Conservation (phyloP, 2,329 filamentous ascomycete species). For the Cladosporium sp. region DNA sequence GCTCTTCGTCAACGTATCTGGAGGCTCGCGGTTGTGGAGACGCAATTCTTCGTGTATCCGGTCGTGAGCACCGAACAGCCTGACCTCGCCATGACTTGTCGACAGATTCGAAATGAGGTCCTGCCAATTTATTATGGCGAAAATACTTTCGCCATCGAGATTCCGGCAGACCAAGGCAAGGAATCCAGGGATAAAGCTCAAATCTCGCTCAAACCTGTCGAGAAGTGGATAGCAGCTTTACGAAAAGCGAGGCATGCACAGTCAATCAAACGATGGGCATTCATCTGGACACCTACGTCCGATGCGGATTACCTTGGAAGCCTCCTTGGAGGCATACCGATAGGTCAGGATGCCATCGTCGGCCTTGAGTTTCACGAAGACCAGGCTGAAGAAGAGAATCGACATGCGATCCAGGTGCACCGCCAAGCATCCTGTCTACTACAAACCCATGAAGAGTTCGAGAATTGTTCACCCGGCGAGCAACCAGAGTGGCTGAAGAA, state of each 20-base stretch:
- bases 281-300: slow-evolving; percentile 3
- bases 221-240: slow-evolving; percentile 16
- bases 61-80: slow-evolving; percentile 19
- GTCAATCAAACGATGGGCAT: slow-evolving; percentile 11
- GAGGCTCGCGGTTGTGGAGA: slow-evolving; percentile 17
- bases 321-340: neutral
- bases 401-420: neutral
- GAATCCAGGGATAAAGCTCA: neutral
- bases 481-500: no score
- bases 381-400: neutral
- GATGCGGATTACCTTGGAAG: neutral
- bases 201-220: slow-evolving; percentile 1
- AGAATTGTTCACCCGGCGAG: no score
- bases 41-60: slow-evolving; percentile 18
- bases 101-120: slow-evolving; percentile 19
- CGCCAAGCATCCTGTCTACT: neutral
- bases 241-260: neutral
- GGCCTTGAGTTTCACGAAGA: neutral
- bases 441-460: neutral
- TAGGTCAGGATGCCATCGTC: neutral
- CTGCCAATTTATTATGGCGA: slow-evolving; percentile 22
- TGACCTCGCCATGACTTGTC: slow-evolving; percentile 20
- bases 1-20: slow-evolving; percentile 16
- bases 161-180: neutral
- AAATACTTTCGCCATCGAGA: slow-evolving; percentile 20